Evolutionary conservation across 1,284 basidiomycete species (phyloP), one percentile per base, ranked within the genome.

Genomic region (Anthracocystis panici-leucophaei): DNA sequence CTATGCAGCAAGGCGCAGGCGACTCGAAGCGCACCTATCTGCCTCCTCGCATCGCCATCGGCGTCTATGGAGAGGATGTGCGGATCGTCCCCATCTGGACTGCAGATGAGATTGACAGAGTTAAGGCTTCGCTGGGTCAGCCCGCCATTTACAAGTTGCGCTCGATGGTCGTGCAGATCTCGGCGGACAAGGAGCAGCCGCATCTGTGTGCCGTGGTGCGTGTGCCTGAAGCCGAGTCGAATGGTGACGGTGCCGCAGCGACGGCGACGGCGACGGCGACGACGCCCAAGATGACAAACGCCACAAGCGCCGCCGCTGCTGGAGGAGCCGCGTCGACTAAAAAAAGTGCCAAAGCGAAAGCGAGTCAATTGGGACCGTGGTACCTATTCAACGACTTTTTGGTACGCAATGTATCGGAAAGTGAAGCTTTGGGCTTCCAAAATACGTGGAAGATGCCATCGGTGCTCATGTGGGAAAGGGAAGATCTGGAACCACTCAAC

Each of bases 351-450:
- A 55, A 46, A 23, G 54, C 62, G 9, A 68, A 70, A 41, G 55
- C 65, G 25, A 45, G 38, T 16, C 56, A 59, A 44, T 48, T 71
- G 18, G 76, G 69, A 20, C 65, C 68, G 18, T 99, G 96, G 96
- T 91, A 92, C 82, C 87, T 99, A 64, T 99, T 99, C 89, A 99
- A 99, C 83, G 96, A 99, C 84, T 99, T 99, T 83, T 89, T 92
- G 2, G 97, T 99, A 6, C 89, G 89, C 49, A 92, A 92, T 58
- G 90, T 98, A 27, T 87, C 91, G 0, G 92, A 95, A 84, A 89
- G 90, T 29, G 95, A 98, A 75, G 96, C 93, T 0, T 86, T 98
- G 58, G 91, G 91, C 77, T 95, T 97, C 83, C 91, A 89, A n/a
- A 88, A 64, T 40, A 20, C 88, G 45, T 99, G 96, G 96, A 98